phyloP scores from a whole-genome alignment of 179 eudicot genomes.

The Vitellaria paradoxa region DNA sequence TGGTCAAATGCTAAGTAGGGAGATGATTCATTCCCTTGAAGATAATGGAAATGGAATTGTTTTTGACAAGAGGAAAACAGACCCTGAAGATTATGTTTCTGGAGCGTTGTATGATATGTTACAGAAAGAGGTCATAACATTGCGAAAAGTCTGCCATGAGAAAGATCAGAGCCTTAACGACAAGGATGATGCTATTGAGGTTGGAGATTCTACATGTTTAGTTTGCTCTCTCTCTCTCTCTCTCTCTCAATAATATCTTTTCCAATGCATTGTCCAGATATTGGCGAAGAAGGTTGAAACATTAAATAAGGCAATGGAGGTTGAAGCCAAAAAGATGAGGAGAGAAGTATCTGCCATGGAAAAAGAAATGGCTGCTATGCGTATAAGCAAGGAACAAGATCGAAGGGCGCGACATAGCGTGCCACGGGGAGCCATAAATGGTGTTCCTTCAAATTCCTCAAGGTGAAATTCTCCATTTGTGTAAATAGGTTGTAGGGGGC shows the following conservation, averaged over 20 bases:
- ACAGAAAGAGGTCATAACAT: constrained; percentile 63
- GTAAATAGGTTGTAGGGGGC: no score
- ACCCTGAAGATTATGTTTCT: constrained; percentile 55
- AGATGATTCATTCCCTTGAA: constrained; percentile 22
- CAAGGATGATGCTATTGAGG: constrained; percentile 74
- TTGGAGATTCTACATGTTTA: constrained; percentile 16
- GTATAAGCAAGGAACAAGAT: constrained; percentile 53
- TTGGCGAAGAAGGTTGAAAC: constrained; percentile 79
- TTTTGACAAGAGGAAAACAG: constrained; percentile 33
- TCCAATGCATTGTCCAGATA: constrained; percentile 39
- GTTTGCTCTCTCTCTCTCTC: neutral
- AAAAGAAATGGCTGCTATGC: constrained; percentile 66
- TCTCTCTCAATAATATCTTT: neutral
- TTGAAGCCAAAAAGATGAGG: constrained; percentile 74
- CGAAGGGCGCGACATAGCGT: constrained; percentile 55
- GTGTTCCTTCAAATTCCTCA: constrained; percentile 40
- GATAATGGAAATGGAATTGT: constrained; percentile 29
- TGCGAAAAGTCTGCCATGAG: constrained; percentile 64
- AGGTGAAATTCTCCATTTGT: constrained; percentile 34
- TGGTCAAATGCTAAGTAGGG: neutral
- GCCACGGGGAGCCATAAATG: constrained; percentile 51
- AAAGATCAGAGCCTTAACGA: constrained; percentile 71
- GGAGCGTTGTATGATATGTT: constrained; percentile 65
- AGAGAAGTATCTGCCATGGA: constrained; percentile 78
- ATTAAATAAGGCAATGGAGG: constrained; percentile 77